Base-by-base conservation (phyloP, 2,329 filamentous ascomycete species). In the Cytospora schulzeri region DNA sequence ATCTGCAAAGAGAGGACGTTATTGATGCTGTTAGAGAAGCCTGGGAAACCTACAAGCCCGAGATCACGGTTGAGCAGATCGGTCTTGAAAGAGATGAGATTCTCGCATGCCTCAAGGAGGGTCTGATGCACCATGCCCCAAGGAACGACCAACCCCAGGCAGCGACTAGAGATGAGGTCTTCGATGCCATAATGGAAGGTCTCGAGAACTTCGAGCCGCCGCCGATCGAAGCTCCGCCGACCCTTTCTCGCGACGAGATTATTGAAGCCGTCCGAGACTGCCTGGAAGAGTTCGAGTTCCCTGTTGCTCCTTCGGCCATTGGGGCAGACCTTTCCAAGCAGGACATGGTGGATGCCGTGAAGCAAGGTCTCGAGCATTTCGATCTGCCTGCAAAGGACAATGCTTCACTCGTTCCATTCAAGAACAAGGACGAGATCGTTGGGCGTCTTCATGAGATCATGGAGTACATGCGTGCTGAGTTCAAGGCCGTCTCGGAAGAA, bases 21-120 rank as follows among this genome's bases (percentile, higher is more conserved):
- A 85, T 98, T 2, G 85, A 91, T 31, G 93, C 93, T 3, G 91
- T 98, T 17, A 88, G 89, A 70, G 93, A 97, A 70, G 94, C 93
- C 1, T 96, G 93, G 87, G 94, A 97, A 73, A 91, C 88, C 61
- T 96, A 96, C 78, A 96, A 96, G 77, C 94, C 94, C 1, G 92
- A 97, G 71, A 92, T 97, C 58, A 90, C 96, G 70, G 84, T 96
- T 5, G 90, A 97, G 70, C 92, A 96, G 71, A 91, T 96, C 67
- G 94, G 93, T 2, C 81, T 98, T 1, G 94, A 97, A 74, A 86
- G 92, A 6, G 92, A 97, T 15, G 94, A 98, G 73, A 91, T 98
- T 56, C 81, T 98, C 17, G 88, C 90, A 48, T 96, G 93, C 69
- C 83, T 98, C 29, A 88, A 91, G 69, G 90, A 97, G 78, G 94